These are phyloP conservation scores for Austroboletus sp. DNA, from an alignment of 1,284 basidiomycete species.

Conservation along the genomic window DNA sequence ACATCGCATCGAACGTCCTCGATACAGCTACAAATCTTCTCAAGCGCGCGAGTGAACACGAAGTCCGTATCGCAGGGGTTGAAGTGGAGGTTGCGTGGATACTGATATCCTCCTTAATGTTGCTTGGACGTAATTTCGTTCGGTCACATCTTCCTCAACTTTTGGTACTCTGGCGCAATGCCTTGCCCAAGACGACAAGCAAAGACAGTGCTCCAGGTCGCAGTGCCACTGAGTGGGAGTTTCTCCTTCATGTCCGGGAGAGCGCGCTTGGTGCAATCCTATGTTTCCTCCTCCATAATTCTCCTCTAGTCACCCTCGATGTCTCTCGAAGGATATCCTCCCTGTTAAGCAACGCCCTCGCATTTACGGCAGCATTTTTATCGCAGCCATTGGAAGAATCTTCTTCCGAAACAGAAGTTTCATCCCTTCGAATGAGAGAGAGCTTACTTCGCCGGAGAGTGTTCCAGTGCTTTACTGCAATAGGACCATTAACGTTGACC, in stretches of 20 bases:
- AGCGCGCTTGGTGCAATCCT: conserved; percentile 84
- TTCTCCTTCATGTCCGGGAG: conserved; percentile 87
- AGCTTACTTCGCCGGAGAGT: conserved; percentile 78
- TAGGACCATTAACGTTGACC: conserved; percentile 75
- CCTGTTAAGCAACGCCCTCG: conserved; percentile 83
- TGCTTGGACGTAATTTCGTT: conserved; percentile 89
- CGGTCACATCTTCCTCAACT: conserved; percentile 87
- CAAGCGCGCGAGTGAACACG: conserved; percentile 87
- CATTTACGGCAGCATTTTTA: conserved; percentile 74
- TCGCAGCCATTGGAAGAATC: conserved; percentile 48
- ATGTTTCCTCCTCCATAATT: conserved; percentile 81
- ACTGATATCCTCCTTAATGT: conserved; percentile 83
- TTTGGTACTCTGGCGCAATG: conserved; percentile 93
- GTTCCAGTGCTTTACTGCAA: conserved; percentile 81
- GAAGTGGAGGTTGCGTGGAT: conserved; percentile 96
- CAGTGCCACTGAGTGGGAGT: conserved; percentile 79
- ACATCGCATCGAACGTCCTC: conserved; percentile 84
- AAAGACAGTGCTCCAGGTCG: conserved; percentile 72
- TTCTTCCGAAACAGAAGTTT: conserved; percentile 39
- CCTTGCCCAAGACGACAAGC: conserved; percentile 86
- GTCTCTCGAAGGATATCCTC: conserved; percentile 83
- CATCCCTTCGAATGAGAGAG: conserved; percentile 74
- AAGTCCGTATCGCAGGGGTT: conserved; percentile 71
- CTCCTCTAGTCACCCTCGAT: conserved; percentile 80
- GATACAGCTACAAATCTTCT: conserved; percentile 87